Base-by-base conservation (phyloP, 768 basidiomycete species). In the Suillus americanus region DNA sequence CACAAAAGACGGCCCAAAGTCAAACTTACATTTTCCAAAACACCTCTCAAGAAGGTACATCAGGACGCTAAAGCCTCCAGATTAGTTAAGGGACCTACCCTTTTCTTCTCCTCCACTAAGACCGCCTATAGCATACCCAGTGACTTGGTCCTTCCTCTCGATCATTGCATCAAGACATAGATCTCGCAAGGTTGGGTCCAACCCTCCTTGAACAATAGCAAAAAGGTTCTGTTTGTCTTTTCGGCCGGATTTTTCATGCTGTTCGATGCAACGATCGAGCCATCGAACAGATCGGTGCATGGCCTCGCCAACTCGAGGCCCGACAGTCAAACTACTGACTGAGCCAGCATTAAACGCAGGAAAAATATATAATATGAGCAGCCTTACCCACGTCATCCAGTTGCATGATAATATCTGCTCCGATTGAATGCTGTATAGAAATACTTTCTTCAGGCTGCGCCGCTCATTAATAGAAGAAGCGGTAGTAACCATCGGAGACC, bases 361-460 rank as follows among this genome's bases (percentile, higher is more conserved):
- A 3, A 41, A 46, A 16, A 33, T 12, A 61, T 56, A 37, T 23
- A 54, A 1, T 59, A 30, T 0, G 30, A 62, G 57, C 43, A 45
- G 51, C 79, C 88, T 74, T 70, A 90, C 92, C 92, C 60, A 95
- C 94, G 75, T 95, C 94, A 74, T 95, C 94, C 20, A 95, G 83
- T 73, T 94, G 94, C 95, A 97, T 96, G 66, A 97, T 94, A 65
- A 97, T 97, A 73, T 97, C 94, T 33, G 89, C 92, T 6, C 94
- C 94, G 50, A 97, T 95, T 9, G 89, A 82, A 72, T 97, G 95
- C 72, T 97, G 94, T 70, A 94, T 91, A 18, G 88, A 86, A 48
- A 96, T 95, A 70, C 91, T 93, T 80, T 95, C 91, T 78, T 97
- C 94, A 40, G 95, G 94, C 90, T 94, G 62, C 25, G 16, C 30